phyloP scores from a whole-genome alignment of 208 protist genomes.

The Spongospora subterranea region DNA sequence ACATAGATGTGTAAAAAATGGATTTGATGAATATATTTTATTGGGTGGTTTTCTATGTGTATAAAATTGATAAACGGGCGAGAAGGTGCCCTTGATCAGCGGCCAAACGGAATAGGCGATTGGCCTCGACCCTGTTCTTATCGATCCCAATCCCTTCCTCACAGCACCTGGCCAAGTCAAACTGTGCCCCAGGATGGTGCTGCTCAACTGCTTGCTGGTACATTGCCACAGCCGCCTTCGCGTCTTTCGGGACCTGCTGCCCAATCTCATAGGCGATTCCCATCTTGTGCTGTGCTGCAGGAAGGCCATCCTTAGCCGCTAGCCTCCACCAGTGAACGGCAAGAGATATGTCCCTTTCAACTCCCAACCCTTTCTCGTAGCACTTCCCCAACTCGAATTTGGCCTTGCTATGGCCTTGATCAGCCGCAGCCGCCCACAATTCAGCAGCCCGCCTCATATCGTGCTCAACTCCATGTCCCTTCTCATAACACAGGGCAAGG shows the following conservation, averaged over 20 bases:
- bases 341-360: background rate
- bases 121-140: constrained; percentile 34
- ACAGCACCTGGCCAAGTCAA: background rate
- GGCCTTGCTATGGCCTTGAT: background rate
- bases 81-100: constrained; percentile 16
- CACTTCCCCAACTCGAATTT: constrained; percentile 10
- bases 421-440: background rate
- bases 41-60: background rate
- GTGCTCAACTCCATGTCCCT: constrained; percentile 34
- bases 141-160: background rate
- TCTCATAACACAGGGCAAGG: constrained; percentile 24
- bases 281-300: constrained; percentile 52
- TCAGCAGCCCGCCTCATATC: constrained; percentile 1
- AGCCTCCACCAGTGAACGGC: constrained; percentile 6
- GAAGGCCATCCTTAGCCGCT: background rate
- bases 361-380: background rate
- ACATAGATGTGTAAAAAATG: too few species aligned
- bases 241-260: constrained; percentile 1
- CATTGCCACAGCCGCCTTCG: background rate
- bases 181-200: constrained; percentile 22
- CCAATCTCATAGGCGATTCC: background rate
- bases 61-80: constrained; percentile 6
- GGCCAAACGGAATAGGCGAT: constrained; percentile 40
- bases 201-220: background rate
- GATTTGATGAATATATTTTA: background rate